A percentile compares a stretch with the other conserved stretches of the same genome.
Conservation (phyloP, 257 asterid species). For the Solanum chilense region DNA sequence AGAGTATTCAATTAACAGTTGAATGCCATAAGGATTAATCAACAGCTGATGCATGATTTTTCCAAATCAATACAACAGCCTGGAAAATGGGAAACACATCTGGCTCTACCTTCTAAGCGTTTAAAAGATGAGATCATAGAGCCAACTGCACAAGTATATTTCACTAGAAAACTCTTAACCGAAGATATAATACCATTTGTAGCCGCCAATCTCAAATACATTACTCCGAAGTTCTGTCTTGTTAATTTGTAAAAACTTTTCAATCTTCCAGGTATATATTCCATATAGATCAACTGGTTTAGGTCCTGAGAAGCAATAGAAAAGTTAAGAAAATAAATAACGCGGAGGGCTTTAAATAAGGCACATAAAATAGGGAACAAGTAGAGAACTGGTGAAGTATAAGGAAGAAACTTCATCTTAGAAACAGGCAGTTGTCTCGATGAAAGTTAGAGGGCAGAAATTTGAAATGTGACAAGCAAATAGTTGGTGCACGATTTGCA, state of each 20-base stretch:
- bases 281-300: conserved; percentile 31
- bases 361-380: neutral
- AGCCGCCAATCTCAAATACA: conserved; percentile 36
- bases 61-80: neutral
- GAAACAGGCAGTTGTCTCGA: neutral
- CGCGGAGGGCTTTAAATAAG: neutral
- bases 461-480: neutral
- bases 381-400: neutral
- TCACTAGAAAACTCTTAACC: neutral
- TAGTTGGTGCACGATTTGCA: neutral
- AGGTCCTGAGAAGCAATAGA: conserved; percentile 16
- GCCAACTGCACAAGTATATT: neutral
- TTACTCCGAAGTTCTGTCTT: conserved; percentile 39
- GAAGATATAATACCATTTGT: conserved; percentile 26
- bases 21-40: neutral
- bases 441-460: neutral
- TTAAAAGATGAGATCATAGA: neutral
- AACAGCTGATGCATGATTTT: neutral
- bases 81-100: neutral
- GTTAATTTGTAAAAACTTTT: conserved; percentile 33
- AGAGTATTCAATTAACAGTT: neutral
- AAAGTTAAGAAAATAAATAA: neutral
- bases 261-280: conserved; percentile 41
- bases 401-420: neutral
- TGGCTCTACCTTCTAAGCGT: neutral